Conservation (phyloP, 1,284 basidiomycete species). For the Microstroma glucosiphilum region DNA sequence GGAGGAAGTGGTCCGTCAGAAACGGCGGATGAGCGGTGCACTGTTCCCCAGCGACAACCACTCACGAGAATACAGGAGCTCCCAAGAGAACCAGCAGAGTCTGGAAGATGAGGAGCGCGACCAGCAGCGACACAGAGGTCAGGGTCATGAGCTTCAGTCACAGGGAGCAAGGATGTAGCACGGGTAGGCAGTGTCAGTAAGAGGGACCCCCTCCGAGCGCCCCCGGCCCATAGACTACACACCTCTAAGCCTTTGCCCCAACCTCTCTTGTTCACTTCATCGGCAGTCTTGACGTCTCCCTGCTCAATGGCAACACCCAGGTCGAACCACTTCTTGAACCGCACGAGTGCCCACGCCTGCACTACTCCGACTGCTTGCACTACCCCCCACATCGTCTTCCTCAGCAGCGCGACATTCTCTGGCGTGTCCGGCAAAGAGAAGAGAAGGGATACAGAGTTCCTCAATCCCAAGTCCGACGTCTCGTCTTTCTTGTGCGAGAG, state of each 20-base stretch:
- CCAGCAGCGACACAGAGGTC: neutral
- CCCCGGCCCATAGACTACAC: neutral
- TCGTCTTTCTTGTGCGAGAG: neutral
- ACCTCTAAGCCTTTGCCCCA: neutral
- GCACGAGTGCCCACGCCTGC: slow-evolving; percentile 2
- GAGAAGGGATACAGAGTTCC: neutral
- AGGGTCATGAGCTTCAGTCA: neutral
- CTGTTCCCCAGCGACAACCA: neutral
- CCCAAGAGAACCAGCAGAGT: neutral
- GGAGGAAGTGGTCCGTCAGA: no score
- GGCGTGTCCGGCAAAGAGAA: neutral
- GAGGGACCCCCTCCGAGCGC: no score
- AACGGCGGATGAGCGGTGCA: no score
- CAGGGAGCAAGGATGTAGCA: no score
- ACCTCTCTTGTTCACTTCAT: neutral
- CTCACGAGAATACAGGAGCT: neutral
- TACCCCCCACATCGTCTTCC: neutral
- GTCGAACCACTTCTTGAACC: slow-evolving; percentile 1
- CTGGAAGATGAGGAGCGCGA: neutral
- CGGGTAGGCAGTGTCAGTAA: no score
- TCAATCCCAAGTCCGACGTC: neutral
- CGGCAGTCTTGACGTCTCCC: neutral
- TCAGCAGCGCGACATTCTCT: neutral
- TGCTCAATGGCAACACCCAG: neutral
- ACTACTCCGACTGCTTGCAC: neutral